Conservation (phyloP, 257 asterid genomes). For the Rhazya stricta region DNA sequence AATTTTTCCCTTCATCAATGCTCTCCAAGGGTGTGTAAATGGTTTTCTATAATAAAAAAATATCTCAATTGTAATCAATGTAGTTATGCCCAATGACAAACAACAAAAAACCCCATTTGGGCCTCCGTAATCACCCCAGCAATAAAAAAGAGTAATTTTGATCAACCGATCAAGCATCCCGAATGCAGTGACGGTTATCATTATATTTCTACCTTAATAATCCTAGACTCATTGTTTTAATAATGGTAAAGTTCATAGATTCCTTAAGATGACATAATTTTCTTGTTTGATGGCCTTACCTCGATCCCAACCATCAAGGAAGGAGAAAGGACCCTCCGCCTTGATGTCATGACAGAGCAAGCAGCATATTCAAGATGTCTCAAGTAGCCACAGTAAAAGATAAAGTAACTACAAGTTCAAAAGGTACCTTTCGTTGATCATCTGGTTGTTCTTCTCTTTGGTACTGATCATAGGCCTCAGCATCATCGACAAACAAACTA, state of each 20-base stretch:
- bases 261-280: background rate
- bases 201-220: background rate
- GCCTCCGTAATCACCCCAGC: background rate
- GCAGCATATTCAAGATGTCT: background rate
- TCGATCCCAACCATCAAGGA: background rate
- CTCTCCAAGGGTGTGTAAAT: background rate
- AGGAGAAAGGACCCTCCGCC: background rate
- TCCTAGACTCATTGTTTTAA: background rate
- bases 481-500: slow-evolving; percentile 79
- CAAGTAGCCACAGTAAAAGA: background rate
- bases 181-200: background rate
- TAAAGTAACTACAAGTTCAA: background rate
- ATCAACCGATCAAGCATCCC: background rate
- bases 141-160: background rate
- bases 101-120: background rate
- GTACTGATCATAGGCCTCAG: slow-evolving; percentile 69
- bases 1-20: background rate
- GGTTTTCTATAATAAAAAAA: background rate
- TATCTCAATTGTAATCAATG: background rate
- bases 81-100: background rate
- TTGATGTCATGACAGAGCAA: background rate
- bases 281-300: background rate
- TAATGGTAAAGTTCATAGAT: background rate
- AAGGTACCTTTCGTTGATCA: slow-evolving; percentile 41
- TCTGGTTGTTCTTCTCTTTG: slow-evolving; percentile 52